A percentile compares a stretch with the other conserved stretches of the same genome.
These are phyloP conservation scores for Taphrina pruni DNA, from an alignment of 1,139 yeast genomes.

Conservation along the genomic window DNA sequence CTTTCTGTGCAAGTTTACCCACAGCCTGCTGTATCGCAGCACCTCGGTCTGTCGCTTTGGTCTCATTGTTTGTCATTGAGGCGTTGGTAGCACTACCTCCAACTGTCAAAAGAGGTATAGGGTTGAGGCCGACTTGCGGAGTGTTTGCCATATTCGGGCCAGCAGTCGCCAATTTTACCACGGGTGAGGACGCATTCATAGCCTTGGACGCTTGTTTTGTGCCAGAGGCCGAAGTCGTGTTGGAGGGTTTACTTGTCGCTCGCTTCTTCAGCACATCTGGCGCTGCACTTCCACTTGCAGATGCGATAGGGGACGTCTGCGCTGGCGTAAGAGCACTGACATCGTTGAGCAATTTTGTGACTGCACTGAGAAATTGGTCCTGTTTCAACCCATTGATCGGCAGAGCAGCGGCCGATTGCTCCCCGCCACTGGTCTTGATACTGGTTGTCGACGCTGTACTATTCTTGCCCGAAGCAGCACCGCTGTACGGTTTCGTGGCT, in stretches of 20 bases:
- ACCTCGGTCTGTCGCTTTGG: neutral
- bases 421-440: neutral
- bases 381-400: neutral
- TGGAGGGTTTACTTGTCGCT: neutral
- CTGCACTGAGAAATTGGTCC: slow-evolving; percentile 5
- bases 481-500: neutral
- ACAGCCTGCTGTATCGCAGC: neutral
- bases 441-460: neutral
- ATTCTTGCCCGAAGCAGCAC: slow-evolving; percentile 3
- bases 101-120: neutral
- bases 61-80: neutral
- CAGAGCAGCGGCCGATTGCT: neutral
- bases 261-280: neutral
- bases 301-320: slow-evolving; percentile 3
- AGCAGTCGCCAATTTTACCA: neutral
- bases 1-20: neutral
- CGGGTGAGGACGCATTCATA: neutral
- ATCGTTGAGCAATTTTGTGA: slow-evolving; percentile 1
- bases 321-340: neutral
- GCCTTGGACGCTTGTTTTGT: neutral
- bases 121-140: slow-evolving; percentile 2
- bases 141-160: neutral
- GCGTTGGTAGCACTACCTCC: neutral
- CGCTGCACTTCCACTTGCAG: neutral
- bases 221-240: neutral